phyloP scores from a whole-genome alignment of 352 stramenopile species.

The Globisporangium barbulae region DNA sequence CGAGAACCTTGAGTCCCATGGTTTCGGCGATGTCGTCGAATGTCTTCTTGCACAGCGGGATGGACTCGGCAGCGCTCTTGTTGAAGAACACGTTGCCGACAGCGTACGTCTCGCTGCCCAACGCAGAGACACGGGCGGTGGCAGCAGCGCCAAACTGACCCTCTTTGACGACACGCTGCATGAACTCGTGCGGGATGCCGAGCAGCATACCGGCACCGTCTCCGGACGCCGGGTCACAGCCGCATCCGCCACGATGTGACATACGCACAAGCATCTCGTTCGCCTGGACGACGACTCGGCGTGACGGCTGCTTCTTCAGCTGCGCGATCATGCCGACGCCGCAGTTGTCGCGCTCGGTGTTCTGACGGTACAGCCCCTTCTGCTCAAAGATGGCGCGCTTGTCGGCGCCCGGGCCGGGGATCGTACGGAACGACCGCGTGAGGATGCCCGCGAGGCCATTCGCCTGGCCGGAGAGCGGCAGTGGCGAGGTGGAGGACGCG shows the following conservation, averaged over 20 bases:
- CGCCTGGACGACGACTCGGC: constrained; percentile 90
- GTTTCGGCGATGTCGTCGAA: constrained; percentile 75
- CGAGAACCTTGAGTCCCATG: constrained; percentile 91
- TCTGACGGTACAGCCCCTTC: constrained; percentile 54
- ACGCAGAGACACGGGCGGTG: constrained; percentile 24
- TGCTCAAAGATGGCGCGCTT: constrained; percentile 56
- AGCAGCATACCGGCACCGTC: constrained; percentile 95
- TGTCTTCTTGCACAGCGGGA: constrained; percentile 85
- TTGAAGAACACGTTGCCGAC: constrained; percentile 92
- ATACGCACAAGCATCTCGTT: constrained; percentile 98
- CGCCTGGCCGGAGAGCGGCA: constrained; percentile 6
- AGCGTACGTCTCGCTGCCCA: constrained; percentile 84
- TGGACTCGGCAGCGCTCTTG: constrained; percentile 66
- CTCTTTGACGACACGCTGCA: constrained; percentile 78
- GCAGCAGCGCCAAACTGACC: constrained; percentile 60
- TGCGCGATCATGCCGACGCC: constrained; percentile 95
- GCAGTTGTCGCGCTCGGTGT: constrained; percentile 77
- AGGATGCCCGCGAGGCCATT: constrained; percentile 13
- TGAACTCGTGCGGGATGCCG: constrained; percentile 94
- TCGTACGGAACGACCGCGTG: constrained; percentile 35
- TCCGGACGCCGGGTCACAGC: constrained; percentile 93
- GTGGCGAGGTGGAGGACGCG: constrained; percentile 18
- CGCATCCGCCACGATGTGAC: constrained; percentile 93
- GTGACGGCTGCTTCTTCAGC: constrained; percentile 92
- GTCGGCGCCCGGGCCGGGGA: constrained; percentile 40